Percentiles rank a stretch among this genome's conserved stretches.
phyloP scores from a whole-genome alignment of 352 stramenopile species.

The Peronospora tabacina region DNA sequence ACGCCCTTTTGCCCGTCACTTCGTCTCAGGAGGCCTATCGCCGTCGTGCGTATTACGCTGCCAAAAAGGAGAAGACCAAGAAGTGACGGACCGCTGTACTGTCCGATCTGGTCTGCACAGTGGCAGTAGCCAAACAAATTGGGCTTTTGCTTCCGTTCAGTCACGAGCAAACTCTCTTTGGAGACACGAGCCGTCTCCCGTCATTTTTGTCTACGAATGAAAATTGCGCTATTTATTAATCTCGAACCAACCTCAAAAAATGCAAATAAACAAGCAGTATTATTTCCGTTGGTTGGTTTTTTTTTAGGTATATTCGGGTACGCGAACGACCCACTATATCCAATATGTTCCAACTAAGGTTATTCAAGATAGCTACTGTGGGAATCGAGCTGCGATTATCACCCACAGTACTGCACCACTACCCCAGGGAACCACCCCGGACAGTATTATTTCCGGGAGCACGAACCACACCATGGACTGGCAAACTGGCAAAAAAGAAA shows the following conservation, averaged over 20 bases:
- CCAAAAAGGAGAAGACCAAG: constrained; percentile 27
- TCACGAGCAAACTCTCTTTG: neutral
- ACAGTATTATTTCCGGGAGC: no score
- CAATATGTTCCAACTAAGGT: no score
- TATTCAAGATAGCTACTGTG: no score
- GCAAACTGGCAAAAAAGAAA: no score
- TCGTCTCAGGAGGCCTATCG: constrained; percentile 33
- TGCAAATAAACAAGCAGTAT: neutral
- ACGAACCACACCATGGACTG: no score
- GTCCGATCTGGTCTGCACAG: neutral
- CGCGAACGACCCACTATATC: no score
- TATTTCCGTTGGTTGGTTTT: no score
- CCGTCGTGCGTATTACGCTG: constrained; percentile 34
- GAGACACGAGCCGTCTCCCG: neutral
- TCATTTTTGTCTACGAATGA: constrained; percentile 13
- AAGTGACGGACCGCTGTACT: constrained; percentile 5
- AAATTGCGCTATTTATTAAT: constrained; percentile 26
- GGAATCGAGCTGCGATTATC: no score
- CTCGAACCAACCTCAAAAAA: constrained; percentile 15
- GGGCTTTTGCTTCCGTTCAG: neutral
- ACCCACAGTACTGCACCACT: no score
- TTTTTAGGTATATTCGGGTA: no score
- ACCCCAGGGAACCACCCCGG: no score
- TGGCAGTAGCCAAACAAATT: neutral
- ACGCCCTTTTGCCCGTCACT: constrained; percentile 12